Evolutionary conservation across 2,329 filamentous ascomycete species (phyloP), one percentile per base, ranked within the genome.

Genomic region (Thelonectria olida): DNA sequence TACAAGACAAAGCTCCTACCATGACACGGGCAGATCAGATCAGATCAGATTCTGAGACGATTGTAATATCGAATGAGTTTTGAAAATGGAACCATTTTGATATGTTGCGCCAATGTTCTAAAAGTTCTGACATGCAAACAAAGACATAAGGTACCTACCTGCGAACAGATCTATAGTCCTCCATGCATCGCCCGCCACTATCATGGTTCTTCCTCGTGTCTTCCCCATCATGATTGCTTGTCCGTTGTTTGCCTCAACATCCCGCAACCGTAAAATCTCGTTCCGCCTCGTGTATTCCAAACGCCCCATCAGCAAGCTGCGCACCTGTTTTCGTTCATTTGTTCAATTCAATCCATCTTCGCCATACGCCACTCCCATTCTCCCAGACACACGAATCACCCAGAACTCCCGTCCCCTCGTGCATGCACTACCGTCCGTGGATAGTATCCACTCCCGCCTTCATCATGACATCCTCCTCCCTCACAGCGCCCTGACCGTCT

Each of bases 1-100:
- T 17, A 13, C n/a, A 39, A 9, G n/a, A 6, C 7, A 13, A 28
- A 8, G 22, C 10, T 52, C 25, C 36, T 42, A 25, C 41, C 17
- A 31, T 34, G 51, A 45, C 51, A 44, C n/a, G 13, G 49, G 6
- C 36, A 45, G 41, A 47, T 54, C 41, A 38, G 41, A 54, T 47
- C 28, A 47, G 31, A 47, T 55, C 31, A 54, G 42, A 47, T 47
- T 17, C 41, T 31, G 22, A 41, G 44, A 23, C 8, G 17, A 39
- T 19, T 42, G 39, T 19, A 19, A 41, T 20, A 22, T 27, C 15
- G 41, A 27, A 45, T 45, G 41, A 25, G 22, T 23, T 8, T n/a
- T 23, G 19, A 25, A 45, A 45, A 27, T 45, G 41, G 25, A 27
- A 31, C 28, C n/a, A n/a, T n/a, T n/a, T 31, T 31, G 28, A 31